These are phyloP conservation scores for Aureobasidium sp. DNA, from an alignment of 2,329 filamentous ascomycete genomes.

Conservation along the genomic window DNA sequence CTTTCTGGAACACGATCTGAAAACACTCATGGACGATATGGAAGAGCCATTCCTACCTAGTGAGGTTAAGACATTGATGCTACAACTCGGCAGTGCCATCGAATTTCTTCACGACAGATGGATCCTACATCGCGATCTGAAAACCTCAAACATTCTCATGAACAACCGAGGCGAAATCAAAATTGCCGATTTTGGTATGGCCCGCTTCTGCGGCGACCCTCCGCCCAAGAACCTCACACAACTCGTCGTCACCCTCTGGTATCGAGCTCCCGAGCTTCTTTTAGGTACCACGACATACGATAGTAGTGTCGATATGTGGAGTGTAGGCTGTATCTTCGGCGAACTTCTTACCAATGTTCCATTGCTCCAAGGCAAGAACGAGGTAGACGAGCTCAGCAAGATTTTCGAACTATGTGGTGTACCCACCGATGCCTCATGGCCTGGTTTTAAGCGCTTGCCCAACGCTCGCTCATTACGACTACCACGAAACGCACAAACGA, in stretches of 20 bases:
- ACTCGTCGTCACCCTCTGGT: conserved; percentile 95
- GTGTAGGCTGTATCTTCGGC: conserved; percentile 88
- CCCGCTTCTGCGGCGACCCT: conserved; percentile 76
- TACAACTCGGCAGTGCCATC: conserved; percentile 72
- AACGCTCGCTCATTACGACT: conserved; percentile 75
- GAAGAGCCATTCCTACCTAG: conserved; percentile 85
- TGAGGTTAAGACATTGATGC: conserved; percentile 82
- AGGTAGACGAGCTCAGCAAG: conserved; percentile 79
- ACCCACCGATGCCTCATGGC: conserved; percentile 76
- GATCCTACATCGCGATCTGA: conserved; percentile 85
- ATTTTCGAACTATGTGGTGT: conserved; percentile 88
- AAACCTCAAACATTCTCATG: conserved; percentile 88
- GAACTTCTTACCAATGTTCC: conserved; percentile 80
- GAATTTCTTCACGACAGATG: conserved; percentile 79
- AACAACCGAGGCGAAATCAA: conserved; percentile 93
- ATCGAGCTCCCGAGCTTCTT: conserved; percentile 82
- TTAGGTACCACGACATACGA: conserved; percentile 72
- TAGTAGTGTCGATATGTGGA: conserved; percentile 84
- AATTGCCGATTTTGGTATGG: conserved; percentile 97
- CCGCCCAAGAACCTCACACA: conserved; percentile 68
- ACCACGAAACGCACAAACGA: conserved; percentile 34
- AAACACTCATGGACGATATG: conserved; percentile 89
- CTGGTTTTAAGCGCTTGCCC: conserved; percentile 74
- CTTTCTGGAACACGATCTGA: conserved; percentile 95
- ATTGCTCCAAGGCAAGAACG: conserved; percentile 78